Conservation (phyloP, 768 basidiomycete genomes). For the Pisolithus sp. region DNA sequence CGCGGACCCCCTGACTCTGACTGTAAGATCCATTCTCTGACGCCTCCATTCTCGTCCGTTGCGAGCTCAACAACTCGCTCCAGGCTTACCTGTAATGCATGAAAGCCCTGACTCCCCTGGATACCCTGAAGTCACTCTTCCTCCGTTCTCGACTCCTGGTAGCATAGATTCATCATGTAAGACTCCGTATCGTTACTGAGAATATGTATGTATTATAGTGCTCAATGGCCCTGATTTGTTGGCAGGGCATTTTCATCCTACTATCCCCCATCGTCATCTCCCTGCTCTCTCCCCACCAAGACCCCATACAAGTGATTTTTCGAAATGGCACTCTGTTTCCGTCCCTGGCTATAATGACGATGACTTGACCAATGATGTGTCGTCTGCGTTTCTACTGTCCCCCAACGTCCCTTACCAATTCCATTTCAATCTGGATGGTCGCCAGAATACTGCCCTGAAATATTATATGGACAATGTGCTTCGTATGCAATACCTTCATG, state of each 20-base stretch:
- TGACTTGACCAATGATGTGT: constrained; percentile 12
- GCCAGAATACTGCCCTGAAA: constrained; percentile 16
- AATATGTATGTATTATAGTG: constrained; percentile 58
- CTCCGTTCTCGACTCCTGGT: constrained; percentile 30
- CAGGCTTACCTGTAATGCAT: constrained; percentile 27
- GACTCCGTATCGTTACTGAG: constrained; percentile 66
- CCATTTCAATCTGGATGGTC: constrained; percentile 3
- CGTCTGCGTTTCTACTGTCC: constrained; percentile 15
- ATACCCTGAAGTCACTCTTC: constrained; percentile 26
- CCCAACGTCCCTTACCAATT: constrained; percentile 2
- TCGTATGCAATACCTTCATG: constrained; percentile 63
- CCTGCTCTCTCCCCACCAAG: constrained; percentile 16
- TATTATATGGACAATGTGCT: constrained; percentile 62
- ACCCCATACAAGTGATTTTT: constrained; percentile 24
- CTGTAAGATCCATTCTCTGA: constrained; percentile 13
- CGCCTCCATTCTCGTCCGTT: not conserved
- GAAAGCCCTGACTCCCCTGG: constrained; percentile 29
- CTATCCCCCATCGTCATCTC: not conserved
- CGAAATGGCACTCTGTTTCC: constrained; percentile 11
- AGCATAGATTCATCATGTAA: constrained; percentile 65
- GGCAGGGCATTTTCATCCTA: constrained; percentile 36
- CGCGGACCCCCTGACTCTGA: constrained; percentile 23
- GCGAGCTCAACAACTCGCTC: not conserved
- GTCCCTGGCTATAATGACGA: constrained; percentile 9
- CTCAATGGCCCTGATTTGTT: constrained; percentile 55